Evolutionary conservation across 345 rosid species (phyloP), one percentile per base, ranked within the genome.

Genomic region (Citrus trifoliata): DNA sequence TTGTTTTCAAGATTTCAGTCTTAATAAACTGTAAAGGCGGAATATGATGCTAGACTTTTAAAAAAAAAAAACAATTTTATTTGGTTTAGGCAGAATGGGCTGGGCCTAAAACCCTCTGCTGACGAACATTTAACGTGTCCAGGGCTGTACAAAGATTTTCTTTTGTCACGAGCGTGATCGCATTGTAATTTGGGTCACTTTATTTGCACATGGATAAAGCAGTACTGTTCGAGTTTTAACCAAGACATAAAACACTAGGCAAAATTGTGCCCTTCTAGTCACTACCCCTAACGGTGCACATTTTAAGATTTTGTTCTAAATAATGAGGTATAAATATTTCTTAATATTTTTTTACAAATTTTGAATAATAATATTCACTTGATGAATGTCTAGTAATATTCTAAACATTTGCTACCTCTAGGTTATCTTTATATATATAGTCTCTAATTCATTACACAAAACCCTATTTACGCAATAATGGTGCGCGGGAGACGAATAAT

Each of bases 401-500:
- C 51, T 42, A 42, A 42, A 42, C 13, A 42, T 10, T 19, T 27
- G 19, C 38, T 7, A 30, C 21, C 27, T 18, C 24, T 37, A 8
- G 19, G 4, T 24, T 69, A 28, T 22, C 18, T 76, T 37, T 67
- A 42, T 42, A 12, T 42, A 10, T 3, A 42, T 42, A 12, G 14
- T 12, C 51, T 42, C 51, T 12, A 42, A 12, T 42, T 42, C 51
- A 42, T 42, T 42, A 42, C 10, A 42, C 0, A 42, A 2, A 12
- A 10, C 0, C 16, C 51, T 42, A 42, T 42, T 10, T 42, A 12
- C 0, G 46, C 46, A 22, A 75, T 13, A 62, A 62, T 28, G 16
- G 81, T 67, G 83, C 73, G 33, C 27, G 53, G 24, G 13, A 77
- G 75, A 72, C 42, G 74, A 38, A 30, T 70, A 24, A 19, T 82